Base-by-base conservation (phyloP, 805 yeast species). In the Candida ficus region DNA sequence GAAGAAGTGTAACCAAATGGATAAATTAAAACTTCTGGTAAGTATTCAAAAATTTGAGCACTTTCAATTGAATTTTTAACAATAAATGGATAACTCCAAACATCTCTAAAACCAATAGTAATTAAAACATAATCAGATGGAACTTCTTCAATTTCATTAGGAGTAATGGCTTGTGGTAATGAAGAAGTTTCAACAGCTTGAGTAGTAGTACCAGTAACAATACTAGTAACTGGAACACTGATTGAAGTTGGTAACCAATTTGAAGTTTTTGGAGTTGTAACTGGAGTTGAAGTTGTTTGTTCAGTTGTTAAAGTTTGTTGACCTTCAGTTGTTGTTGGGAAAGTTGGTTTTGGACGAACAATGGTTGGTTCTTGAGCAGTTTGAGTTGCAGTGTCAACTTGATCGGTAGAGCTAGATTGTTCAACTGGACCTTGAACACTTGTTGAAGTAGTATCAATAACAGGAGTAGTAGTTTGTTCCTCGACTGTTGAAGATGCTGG, bases 21-120 rank as follows among this genome's bases (percentile, higher is more conserved):
- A 54, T 63, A 73, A 1, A 69, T 63, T 42, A 91, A 66, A 13
- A 83, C 84, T 28, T 62, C 62, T n/a, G 98, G 97, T 54, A 93
- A 71, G 61, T 80, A 89, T 54, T 83, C 78, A 64, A 87, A 83
- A 36, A 87, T 82, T 63, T 86, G 95, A 4, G 95, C 93, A 12
- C 90, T 83, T 3, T 93, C 72, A 37, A 82, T 63, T 1, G 91
- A 73, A 58, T 81, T 76, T 43, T 71, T 63, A 32, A 83, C 95
- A 44, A 87, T 86, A 58, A 84, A 87, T 36, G 87, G 86, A 63
- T 90, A 91, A 62, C 88, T 89, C 62, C 89, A 75, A 4, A 81
- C 76, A 43, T 78, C 63, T 53, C 80, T 78, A 70, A 91, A 91
- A 5, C 95, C 95, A 56, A 89, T 66, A 35, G 83, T 79, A 39